Percentiles rank a stretch among this genome's conserved stretches.
Conservation (phyloP, 2,329 filamentous ascomycete species). For the Colletotrichum orbiculare region DNA sequence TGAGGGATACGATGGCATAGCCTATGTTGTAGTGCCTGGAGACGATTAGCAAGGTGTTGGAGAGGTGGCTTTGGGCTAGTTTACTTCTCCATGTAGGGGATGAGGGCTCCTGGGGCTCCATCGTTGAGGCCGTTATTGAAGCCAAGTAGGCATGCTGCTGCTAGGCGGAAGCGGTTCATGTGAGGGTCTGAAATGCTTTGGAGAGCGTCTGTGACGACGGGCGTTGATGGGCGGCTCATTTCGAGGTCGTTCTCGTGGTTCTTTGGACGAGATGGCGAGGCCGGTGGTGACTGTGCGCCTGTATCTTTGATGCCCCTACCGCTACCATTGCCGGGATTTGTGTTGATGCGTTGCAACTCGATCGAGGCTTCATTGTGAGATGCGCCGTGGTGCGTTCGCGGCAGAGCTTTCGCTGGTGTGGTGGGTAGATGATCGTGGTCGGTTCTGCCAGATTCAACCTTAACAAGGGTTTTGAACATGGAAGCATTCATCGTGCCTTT, state of each 20-base stretch:
- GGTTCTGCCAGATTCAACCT: conserved; percentile 43
- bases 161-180: conserved; percentile 78
- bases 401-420: conserved; percentile 49
- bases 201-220: conserved; percentile 56
- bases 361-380: conserved; percentile 46
- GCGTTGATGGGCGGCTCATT: conserved; percentile 63
- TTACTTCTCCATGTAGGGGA: conserved; percentile 80
- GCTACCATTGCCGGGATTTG: background rate
- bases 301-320: background rate
- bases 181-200: conserved; percentile 69
- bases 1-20: conserved; percentile 82
- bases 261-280: conserved; percentile 14
- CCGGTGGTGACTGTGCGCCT: background rate
- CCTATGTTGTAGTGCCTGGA: conserved; percentile 75
- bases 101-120: conserved; percentile 79
- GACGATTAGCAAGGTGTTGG: background rate
- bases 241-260: conserved; percentile 54
- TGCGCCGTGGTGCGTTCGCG: conserved; percentile 53
- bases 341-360: conserved; percentile 43
- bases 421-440: conserved; percentile 38
- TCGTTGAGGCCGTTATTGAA: conserved; percentile 80
- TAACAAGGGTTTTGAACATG: conserved; percentile 46
- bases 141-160: conserved; percentile 72
- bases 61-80: conserved; percentile 22
- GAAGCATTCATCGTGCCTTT: conserved; percentile 46